Evolutionary conservation across 2,329 filamentous ascomycete genomes (phyloP), one percentile per base, ranked within the genome.

Genomic region (Cladophialophora psammophila): DNA sequence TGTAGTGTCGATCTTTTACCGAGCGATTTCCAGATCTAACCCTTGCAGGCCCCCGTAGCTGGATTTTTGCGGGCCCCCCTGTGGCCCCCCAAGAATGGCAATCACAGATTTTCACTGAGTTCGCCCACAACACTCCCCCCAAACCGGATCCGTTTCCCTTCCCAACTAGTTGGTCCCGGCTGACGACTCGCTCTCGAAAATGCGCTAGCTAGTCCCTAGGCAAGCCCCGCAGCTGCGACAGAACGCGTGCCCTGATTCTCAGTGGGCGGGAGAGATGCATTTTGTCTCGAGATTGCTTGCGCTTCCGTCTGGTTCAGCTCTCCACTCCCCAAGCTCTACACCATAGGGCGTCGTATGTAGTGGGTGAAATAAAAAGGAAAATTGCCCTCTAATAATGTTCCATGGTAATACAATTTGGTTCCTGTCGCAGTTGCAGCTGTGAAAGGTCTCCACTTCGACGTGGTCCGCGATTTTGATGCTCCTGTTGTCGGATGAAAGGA

Each of bases 1-100:
- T 9, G 42, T 61, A 53, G 59, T 48, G 45, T 40, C 59, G 59
- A 61, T 61, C 59, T 31, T 53, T 53, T 60, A 60, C 59, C 59
- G 59, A 61, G 59, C 36, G 59, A 61, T 61, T 53, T 35, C 32
- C 50, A 53, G 59, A 50, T 54, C 59, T 26, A 52, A 34, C 57
- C 57, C 38, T 50, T 36, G 42, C 6, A 26, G 26, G 58, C 40
- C 35, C 35, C 31, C 31, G 32, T 26, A 26, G 26, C 3, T 26
- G 26, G 26, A 26, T 26, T 32, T 35, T 32, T 45, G n/a, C 40
- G 40, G 40, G n/a, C n/a, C 40, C 18, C 18, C 40, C 18, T 20
- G 18, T 12, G 38, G 3, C 40, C 40, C 40, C n/a, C 40, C 18
- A 50, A 50, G 45, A 26, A 15, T 42, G 20, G 20, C 10, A 3